These are phyloP conservation scores for Ensete ventricosum DNA, from an alignment of 176 grass and related monocot genomes.

Conservation along the genomic window DNA sequence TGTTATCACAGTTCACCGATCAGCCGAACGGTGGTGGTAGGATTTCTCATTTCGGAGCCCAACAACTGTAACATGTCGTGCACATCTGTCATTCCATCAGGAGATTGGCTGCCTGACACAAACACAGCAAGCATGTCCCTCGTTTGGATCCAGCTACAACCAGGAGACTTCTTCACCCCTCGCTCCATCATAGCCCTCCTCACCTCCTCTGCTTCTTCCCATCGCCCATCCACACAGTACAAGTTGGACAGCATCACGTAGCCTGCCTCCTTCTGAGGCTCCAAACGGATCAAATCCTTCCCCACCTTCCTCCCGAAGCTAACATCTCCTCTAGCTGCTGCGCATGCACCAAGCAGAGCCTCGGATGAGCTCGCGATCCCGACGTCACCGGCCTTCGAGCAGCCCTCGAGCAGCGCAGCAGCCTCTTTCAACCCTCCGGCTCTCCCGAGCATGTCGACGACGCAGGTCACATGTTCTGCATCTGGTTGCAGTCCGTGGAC, in stretches of 20 bases:
- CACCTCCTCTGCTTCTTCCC: slow-evolving; percentile 40
- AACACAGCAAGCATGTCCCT: slow-evolving; percentile 36
- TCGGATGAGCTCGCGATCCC: slow-evolving; percentile 11
- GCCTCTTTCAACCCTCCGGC: slow-evolving; percentile 28
- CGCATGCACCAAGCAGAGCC: slow-evolving; percentile 36
- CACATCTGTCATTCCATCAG: neutral
- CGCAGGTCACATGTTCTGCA: slow-evolving; percentile 37
- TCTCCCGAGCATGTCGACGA: slow-evolving; percentile 56
- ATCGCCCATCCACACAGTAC: slow-evolving; percentile 32
- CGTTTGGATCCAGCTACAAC: slow-evolving; percentile 62
- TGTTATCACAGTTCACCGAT: neutral
- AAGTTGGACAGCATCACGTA: slow-evolving; percentile 63
- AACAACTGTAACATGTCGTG: slow-evolving; percentile 19
- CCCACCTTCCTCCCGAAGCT: slow-evolving; percentile 17
- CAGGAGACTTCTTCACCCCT: slow-evolving; percentile 50
- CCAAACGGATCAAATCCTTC: neutral
- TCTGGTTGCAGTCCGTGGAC: slow-evolving; percentile 33
- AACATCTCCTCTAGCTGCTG: neutral
- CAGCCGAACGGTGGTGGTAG: neutral
- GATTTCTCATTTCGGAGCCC: slow-evolving; percentile 34
- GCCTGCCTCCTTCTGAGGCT: slow-evolving; percentile 28
- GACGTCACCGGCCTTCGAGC: neutral
- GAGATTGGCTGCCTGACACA: slow-evolving; percentile 32
- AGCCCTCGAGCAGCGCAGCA: slow-evolving; percentile 9
- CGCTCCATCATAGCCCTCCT: slow-evolving; percentile 44